A percentile compares a stretch with the other conserved stretches of the same genome.
Evolutionary conservation across 768 basidiomycete species (phyloP).

Genomic region (Naganishia onofrii): DNA sequence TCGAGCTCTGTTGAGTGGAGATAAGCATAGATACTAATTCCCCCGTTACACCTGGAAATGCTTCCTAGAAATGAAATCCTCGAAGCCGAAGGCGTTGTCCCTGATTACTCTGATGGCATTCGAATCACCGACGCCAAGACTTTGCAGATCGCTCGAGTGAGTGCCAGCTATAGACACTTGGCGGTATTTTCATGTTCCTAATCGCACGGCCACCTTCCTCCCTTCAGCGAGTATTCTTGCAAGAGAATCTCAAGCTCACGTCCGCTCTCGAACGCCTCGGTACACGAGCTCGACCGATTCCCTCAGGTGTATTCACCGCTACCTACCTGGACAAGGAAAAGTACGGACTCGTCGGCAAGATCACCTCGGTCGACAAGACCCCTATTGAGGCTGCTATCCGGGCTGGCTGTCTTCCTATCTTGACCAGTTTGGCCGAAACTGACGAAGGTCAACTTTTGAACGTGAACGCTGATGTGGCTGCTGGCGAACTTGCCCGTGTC

Average conservation of each 20-base stretch:
- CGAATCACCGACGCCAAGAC: constrained; percentile 95
- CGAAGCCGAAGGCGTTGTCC: constrained; percentile 84
- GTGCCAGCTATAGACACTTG: constrained; percentile 12
- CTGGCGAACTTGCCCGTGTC: constrained; percentile 95
- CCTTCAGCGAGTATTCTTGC: constrained; percentile 75
- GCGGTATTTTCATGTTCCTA: not conserved
- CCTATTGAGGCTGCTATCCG: constrained; percentile 95
- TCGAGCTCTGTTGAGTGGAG: not conserved
- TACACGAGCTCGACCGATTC: constrained; percentile 94
- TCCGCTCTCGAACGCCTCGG: constrained; percentile 88
- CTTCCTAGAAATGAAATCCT: constrained; percentile 70
- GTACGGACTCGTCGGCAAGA: constrained; percentile 93
- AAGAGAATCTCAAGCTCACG: constrained; percentile 94
- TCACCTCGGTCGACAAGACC: constrained; percentile 89
- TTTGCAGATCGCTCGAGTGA: constrained; percentile 76
- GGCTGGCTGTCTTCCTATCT: constrained; percentile 90
- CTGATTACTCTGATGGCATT: constrained; percentile 96
- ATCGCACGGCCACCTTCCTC: not conserved
- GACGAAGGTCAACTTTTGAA: constrained; percentile 97
- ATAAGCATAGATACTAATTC: not conserved
- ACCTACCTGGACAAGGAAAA: constrained; percentile 92
- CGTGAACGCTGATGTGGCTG: constrained; percentile 97
- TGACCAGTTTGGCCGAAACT: constrained; percentile 90
- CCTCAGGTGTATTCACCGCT: constrained; percentile 94
- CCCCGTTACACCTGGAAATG: constrained; percentile 34